A percentile compares a stretch with the other conserved stretches of the same genome.
phyloP scores from a whole-genome alignment of 768 basidiomycete species.

The Tylopilus intermedius region DNA sequence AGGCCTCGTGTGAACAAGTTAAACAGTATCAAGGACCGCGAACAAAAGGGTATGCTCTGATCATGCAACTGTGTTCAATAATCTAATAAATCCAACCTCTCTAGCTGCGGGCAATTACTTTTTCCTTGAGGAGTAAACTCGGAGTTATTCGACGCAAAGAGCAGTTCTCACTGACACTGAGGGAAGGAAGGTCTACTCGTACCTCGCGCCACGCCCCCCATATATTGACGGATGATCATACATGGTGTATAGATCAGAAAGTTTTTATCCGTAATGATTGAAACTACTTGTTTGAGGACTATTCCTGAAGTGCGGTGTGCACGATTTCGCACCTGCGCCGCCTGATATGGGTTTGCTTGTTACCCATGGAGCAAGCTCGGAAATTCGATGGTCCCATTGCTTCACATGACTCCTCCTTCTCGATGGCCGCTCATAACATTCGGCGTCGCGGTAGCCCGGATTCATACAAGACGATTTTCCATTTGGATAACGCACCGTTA shows the following conservation, averaged over 20 bases:
- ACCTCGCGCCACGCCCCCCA: not conserved
- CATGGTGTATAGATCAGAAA: constrained; percentile 6
- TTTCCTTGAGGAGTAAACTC: constrained; percentile 76
- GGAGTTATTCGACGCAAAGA: not conserved
- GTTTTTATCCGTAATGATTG: constrained; percentile 6
- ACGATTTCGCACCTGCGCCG: not conserved
- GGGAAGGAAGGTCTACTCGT: constrained; percentile 16
- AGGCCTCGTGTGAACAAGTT: constrained; percentile 84
- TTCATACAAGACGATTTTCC: not conserved
- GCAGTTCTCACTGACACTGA: not conserved
- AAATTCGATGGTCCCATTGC: not conserved
- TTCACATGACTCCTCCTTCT: not conserved
- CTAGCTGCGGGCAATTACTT: constrained; percentile 82
- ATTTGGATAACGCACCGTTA: not conserved
- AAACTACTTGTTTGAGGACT: not conserved
- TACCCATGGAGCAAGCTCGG: not conserved
- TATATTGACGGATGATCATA: constrained; percentile 6
- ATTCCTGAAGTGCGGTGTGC: not conserved
- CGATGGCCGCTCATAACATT: not conserved
- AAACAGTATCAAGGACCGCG: constrained; percentile 80
- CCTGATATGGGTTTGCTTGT: not conserved
- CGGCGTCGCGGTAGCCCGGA: not conserved
- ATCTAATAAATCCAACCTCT: constrained; percentile 8
- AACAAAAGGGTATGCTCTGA: constrained; percentile 66
- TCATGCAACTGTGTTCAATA: not conserved